Base-by-base conservation (phyloP, 2,329 filamentous ascomycete genomes). In the Septoria petroselini region DNA sequence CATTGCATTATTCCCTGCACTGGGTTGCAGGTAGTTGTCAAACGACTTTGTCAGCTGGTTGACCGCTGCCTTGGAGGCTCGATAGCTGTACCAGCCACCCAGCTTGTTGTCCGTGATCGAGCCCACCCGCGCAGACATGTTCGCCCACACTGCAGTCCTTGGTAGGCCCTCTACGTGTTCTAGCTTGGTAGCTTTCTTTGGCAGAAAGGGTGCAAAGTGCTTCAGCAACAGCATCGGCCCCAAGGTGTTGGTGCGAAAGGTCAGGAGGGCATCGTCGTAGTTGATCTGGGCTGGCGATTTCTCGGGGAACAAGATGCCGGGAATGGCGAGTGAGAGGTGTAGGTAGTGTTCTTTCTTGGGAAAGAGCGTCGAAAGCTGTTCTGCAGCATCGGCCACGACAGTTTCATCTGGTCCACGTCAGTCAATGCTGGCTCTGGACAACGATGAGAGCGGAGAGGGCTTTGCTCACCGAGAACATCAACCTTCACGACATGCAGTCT, bases 31-130 rank as follows among this genome's bases (percentile, higher is more conserved):
- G 62, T 83, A 79, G 21, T 85, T 75, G 65, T 93, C 88, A 54
- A 89, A 82, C 5, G 79, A 85, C 69, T 83, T 86, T 6, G 81
- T 80, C 9, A 89, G 50, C 62, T 84, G 84, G 57, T 84, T 88
- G 3, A 91, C 81, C 2, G 77, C 86, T 0, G 86, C 81, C 68
- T 93, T 94, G 45, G 80, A 84, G 6, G 84, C 80, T 11, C 88
- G 82, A 68, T 93, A 93, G 48, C 78, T 82, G 67, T 89, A 94
- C 88, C 88, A 93, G 0, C 88, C 88, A 2, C 88, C 88, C 0
- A 83, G 73, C 2, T 70, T 65, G 62, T 94, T 91, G 60, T 91
- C 86, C 0, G 77, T 72, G 17, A 85, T 85, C 25, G 80, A 85
- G 7, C 88, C 88, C 0, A 94, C 85, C 35, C 88, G 81, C 1